Conservation (phyloP, 2,329 filamentous ascomycete genomes). For the Phoma herbarum region DNA sequence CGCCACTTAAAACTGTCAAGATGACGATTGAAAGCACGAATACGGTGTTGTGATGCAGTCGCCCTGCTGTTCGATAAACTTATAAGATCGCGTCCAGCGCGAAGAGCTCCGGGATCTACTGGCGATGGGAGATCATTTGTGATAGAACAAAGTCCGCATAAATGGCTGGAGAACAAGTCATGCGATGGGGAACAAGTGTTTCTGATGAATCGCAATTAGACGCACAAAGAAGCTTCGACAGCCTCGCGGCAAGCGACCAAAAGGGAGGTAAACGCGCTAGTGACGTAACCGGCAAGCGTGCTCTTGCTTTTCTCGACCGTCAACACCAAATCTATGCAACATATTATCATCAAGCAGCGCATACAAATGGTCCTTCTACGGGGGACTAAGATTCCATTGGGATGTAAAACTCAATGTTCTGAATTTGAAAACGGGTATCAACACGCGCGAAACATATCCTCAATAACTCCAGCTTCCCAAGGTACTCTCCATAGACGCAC, state of each 20-base stretch:
- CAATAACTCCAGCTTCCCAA: not conserved
- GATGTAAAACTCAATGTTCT: not conserved
- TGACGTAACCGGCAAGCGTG: conserved; percentile 3
- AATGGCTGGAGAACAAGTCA: too few species aligned
- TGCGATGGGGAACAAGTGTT: not conserved
- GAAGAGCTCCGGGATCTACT: not conserved
- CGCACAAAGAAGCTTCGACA: not conserved
- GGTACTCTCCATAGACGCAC: not conserved
- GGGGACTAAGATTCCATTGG: not conserved
- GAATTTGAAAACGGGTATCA: conserved; percentile 4
- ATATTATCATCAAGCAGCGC: not conserved
- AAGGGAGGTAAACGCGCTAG: not conserved
- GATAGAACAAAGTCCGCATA: not conserved
- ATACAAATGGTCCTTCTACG: not conserved
- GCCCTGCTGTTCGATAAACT: not conserved
- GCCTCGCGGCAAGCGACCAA: not conserved
- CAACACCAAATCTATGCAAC: not conserved
- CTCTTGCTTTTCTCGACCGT: not conserved
- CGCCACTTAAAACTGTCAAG: not conserved
- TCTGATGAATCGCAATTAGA: too few species aligned
- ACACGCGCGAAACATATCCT: not conserved
- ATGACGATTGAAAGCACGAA: not conserved
- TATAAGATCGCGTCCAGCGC: not conserved
- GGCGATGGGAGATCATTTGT: not conserved
- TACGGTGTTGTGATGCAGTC: not conserved